Evolutionary conservation across 179 eudicot species (phyloP).

Genomic region (Silene vulgaris): DNA sequence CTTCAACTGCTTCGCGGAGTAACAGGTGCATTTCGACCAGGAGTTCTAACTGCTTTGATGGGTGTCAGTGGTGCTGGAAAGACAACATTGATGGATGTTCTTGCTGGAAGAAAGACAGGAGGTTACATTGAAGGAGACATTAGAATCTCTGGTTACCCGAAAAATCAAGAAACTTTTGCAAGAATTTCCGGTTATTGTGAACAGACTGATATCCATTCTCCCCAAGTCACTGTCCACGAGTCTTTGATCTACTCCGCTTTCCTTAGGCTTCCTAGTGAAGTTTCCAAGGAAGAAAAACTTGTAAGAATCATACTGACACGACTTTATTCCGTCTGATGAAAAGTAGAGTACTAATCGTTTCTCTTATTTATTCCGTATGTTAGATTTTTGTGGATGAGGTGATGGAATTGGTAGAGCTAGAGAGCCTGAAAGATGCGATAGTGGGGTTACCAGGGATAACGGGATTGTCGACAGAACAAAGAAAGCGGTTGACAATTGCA

Average conservation of each 20-base stretch:
- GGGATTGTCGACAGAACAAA: slow-evolving; percentile 89
- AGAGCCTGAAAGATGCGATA: slow-evolving; percentile 61
- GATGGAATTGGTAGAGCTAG: slow-evolving; percentile 76
- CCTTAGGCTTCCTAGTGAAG: slow-evolving; percentile 79
- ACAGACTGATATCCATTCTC: slow-evolving; percentile 90
- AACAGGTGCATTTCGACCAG: slow-evolving; percentile 82
- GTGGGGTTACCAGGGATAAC: slow-evolving; percentile 84
- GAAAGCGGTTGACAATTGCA: slow-evolving; percentile 87
- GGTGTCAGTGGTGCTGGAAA: slow-evolving; percentile 97
- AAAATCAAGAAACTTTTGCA: slow-evolving; percentile 85
- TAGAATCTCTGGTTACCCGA: slow-evolving; percentile 69
- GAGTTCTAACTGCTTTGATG: slow-evolving; percentile 86
- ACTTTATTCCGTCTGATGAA: no score
- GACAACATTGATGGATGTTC: slow-evolving; percentile 87
- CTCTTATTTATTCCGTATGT: background rate
- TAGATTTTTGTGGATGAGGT: slow-evolving; percentile 81
- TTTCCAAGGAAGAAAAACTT: slow-evolving; percentile 68
- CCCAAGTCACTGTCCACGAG: slow-evolving; percentile 83
- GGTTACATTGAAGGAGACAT: slow-evolving; percentile 84
- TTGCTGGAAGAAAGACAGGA: slow-evolving; percentile 87
- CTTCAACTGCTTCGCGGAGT: slow-evolving; percentile 74
- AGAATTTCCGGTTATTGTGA: slow-evolving; percentile 92
- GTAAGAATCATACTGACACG: slow-evolving; percentile 34
- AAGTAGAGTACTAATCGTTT: background rate
- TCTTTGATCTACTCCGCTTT: slow-evolving; percentile 89